These are phyloP conservation scores for Miscanthus lutarioriparius DNA, from an alignment of 176 grass and related monocot genomes.

Conservation along the genomic window DNA sequence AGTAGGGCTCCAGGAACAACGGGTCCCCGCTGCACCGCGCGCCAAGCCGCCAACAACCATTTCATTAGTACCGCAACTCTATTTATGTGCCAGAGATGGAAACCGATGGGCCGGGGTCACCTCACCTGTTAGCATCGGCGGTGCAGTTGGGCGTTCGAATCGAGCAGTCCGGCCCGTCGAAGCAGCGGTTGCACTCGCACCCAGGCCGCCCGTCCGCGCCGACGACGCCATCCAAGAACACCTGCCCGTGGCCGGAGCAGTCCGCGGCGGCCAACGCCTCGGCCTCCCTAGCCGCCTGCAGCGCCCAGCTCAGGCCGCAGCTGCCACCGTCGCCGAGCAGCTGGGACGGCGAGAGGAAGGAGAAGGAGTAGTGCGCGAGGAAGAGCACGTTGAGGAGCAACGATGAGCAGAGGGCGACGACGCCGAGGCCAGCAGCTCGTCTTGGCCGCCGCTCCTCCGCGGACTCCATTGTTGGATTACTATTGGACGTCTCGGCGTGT, in stretches of 20 bases:
- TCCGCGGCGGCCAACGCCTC: slow-evolving; percentile 53
- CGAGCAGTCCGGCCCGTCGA: slow-evolving; percentile 65
- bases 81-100: neutral
- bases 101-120: neutral
- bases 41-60: too few relatives aligned
- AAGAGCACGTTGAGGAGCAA: slow-evolving; percentile 59
- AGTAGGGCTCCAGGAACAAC: slow-evolving; percentile 79
- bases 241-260: slow-evolving; percentile 76
- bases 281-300: slow-evolving; percentile 55
- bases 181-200: slow-evolving; percentile 84
- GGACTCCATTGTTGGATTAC: neutral
- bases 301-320: slow-evolving; percentile 51
- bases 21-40: slow-evolving; percentile 57
- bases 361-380: slow-evolving; percentile 34
- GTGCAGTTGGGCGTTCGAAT: slow-evolving; percentile 49
- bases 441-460: too few relatives aligned
- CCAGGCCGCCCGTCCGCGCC: slow-evolving; percentile 39
- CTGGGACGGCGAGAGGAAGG: slow-evolving; percentile 26
- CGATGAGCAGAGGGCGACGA: slow-evolving; percentile 38
- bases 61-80: neutral
- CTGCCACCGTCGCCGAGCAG: neutral
- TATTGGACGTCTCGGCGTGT: neutral
- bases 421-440: neutral
- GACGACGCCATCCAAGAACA: slow-evolving; percentile 48
- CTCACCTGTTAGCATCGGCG: slow-evolving; percentile 51